These are phyloP conservation scores for Stevia rebaudiana DNA, from an alignment of 140 eudicot genomes.

Conservation along the genomic window DNA sequence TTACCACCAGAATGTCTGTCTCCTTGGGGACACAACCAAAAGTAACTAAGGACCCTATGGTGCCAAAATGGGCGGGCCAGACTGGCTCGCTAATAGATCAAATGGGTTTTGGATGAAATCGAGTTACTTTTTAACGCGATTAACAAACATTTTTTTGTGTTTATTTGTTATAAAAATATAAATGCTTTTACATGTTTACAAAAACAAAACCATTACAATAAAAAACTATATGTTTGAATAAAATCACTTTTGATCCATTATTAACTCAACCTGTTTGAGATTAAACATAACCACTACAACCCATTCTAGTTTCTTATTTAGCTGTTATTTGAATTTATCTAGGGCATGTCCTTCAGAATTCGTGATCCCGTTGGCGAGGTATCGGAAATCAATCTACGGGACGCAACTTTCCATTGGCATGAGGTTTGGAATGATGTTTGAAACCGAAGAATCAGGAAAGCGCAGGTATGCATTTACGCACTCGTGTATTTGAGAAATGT, in stretches of 20 bases:
- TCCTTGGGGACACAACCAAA: too few species aligned
- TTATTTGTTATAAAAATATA: not conserved
- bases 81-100: not conserved
- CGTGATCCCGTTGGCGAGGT: conserved; percentile 68
- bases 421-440: conserved; percentile 99
- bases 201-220: not conserved
- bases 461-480: conserved; percentile 48
- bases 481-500: not conserved
- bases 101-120: too few species aligned
- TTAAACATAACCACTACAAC: not conserved
- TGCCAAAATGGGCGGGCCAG: not conserved
- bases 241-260: not conserved
- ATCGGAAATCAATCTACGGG: conserved; percentile 62
- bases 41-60: too few species aligned
- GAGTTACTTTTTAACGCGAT: not conserved
- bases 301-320: not conserved
- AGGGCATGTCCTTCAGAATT: conserved; percentile 99
- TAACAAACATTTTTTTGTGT: not conserved
- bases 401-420: conserved; percentile 84
- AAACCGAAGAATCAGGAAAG: conserved; percentile 92
- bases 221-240: not conserved
- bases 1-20: too few species aligned
- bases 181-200: not conserved
- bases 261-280: not conserved
- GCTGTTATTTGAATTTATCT: not conserved